These are phyloP conservation scores for Trichoderma polysporum DNA, from an alignment of 2,329 filamentous ascomycete species.

Conservation along the genomic window DNA sequence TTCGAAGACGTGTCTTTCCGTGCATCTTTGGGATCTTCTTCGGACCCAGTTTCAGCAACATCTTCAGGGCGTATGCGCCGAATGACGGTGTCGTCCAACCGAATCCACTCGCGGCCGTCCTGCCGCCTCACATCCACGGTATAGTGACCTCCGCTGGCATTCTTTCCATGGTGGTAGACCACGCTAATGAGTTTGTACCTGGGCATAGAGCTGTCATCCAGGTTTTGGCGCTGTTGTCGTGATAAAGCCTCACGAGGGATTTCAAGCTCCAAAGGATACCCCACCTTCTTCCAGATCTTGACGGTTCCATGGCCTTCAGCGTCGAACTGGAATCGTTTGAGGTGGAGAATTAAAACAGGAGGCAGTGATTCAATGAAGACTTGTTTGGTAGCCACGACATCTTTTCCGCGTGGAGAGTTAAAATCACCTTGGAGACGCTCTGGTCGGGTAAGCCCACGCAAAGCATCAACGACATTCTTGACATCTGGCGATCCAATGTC, in stretches of 20 bases:
- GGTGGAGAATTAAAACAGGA: slow-evolving; percentile 86
- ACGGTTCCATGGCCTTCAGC: slow-evolving; percentile 76
- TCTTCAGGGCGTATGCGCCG: slow-evolving; percentile 82
- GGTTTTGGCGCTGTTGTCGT: slow-evolving; percentile 63
- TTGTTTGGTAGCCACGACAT: slow-evolving; percentile 83
- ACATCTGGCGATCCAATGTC: slow-evolving; percentile 88
- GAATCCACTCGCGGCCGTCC: slow-evolving; percentile 93
- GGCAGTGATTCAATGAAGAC: slow-evolving; percentile 91
- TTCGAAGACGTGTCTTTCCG: slow-evolving; percentile 56
- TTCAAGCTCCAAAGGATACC: slow-evolving; percentile 91
- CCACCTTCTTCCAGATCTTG: slow-evolving; percentile 98
- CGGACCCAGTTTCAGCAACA: slow-evolving; percentile 76
- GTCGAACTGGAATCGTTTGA: slow-evolving; percentile 97
- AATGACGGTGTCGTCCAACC: slow-evolving; percentile 90
- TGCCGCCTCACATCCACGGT: slow-evolving; percentile 95
- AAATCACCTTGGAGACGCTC: slow-evolving; percentile 87
- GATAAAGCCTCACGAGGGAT: slow-evolving; percentile 89
- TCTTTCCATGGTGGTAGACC: slow-evolving; percentile 97
- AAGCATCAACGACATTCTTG: slow-evolving; percentile 86
- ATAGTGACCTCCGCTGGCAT: slow-evolving; percentile 93
- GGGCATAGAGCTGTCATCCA: slow-evolving; percentile 67
- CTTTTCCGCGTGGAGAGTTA: slow-evolving; percentile 72
- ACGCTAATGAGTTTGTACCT: slow-evolving; percentile 85
- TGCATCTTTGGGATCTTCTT: slow-evolving; percentile 69
- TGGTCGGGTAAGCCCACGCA: slow-evolving; percentile 78